Evolutionary conservation across 2,329 filamentous ascomycete species (phyloP).

Genomic region (Aspergillus aculeatinus): DNA sequence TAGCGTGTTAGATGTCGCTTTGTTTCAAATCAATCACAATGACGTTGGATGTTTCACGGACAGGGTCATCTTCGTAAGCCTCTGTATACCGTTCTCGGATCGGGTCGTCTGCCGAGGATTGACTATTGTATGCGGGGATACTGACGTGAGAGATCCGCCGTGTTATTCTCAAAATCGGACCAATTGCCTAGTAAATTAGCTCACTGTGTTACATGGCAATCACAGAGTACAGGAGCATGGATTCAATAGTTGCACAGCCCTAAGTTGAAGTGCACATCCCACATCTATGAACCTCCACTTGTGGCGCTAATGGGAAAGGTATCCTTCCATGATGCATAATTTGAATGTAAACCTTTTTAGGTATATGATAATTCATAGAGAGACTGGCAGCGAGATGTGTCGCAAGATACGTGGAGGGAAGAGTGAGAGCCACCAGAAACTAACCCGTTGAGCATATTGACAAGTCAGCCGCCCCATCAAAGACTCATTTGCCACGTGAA

Average conservation of each 20-base stretch:
- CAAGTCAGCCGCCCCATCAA: constrained; percentile 48
- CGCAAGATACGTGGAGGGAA: too few relatives aligned
- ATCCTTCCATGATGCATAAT: neutral
- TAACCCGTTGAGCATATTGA: constrained; percentile 22
- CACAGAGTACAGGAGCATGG: neutral
- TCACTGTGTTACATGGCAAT: neutral
- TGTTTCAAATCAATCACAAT: constrained; percentile 4
- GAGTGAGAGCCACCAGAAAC: neutral
- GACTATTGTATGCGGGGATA: constrained; percentile 11
- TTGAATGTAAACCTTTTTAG: neutral
- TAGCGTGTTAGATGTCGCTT: constrained; percentile 29
- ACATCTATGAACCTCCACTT: neutral
- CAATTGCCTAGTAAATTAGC: constrained; percentile 25
- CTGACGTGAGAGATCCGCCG: constrained; percentile 20
- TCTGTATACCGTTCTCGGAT: constrained; percentile 22
- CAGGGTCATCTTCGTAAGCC: constrained; percentile 31
- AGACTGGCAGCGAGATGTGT: too few relatives aligned
- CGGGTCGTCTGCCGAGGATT: constrained; percentile 12
- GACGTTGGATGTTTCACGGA: constrained; percentile 17
- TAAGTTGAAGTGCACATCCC: neutral
- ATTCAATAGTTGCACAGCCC: neutral
- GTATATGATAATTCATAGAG: too few relatives aligned
- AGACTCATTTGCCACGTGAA: constrained; percentile 56
- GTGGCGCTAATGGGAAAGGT: constrained; percentile 2
- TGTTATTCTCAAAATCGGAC: constrained; percentile 31